Conservation (phyloP, 176 grass and related monocot genomes). For the Carex kokanica region DNA sequence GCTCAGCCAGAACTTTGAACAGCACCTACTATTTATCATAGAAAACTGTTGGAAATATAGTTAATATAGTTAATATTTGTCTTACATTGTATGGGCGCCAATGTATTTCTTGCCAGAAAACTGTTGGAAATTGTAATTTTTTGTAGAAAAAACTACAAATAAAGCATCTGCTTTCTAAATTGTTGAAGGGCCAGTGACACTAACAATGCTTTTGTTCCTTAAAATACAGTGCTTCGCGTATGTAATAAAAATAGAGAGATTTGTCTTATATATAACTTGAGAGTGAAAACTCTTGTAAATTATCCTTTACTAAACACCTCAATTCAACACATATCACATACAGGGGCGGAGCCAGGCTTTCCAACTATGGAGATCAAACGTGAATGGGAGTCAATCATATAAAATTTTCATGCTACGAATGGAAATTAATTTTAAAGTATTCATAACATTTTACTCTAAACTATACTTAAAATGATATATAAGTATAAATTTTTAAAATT, state of each 20-base stretch:
- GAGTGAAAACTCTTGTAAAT: too few species aligned
- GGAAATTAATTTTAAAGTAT: too few species aligned
- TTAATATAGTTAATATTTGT: neutral
- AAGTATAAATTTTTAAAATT: too few species aligned
- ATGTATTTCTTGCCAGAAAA: neutral
- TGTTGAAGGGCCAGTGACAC: neutral
- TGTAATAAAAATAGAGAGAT: neutral
- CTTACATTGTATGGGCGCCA: neutral
- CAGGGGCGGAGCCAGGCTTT: too few species aligned
- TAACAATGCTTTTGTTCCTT: neutral
- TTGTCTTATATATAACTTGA: neutral
- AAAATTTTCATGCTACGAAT: too few species aligned
- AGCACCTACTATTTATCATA: neutral
- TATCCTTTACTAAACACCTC: too few species aligned
- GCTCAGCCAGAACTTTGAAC: neutral
- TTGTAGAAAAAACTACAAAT: neutral
- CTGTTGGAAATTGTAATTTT: neutral
- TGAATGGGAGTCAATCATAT: too few species aligned
- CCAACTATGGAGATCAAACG: too few species aligned
- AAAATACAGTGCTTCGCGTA: neutral
- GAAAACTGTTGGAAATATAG: too few species aligned
- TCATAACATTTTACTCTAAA: too few species aligned
- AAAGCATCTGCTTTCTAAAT: neutral
- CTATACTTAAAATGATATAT: too few species aligned
- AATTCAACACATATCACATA: too few species aligned